phyloP scores from a whole-genome alignment of 257 asterid genomes.

The Lantana camara region DNA sequence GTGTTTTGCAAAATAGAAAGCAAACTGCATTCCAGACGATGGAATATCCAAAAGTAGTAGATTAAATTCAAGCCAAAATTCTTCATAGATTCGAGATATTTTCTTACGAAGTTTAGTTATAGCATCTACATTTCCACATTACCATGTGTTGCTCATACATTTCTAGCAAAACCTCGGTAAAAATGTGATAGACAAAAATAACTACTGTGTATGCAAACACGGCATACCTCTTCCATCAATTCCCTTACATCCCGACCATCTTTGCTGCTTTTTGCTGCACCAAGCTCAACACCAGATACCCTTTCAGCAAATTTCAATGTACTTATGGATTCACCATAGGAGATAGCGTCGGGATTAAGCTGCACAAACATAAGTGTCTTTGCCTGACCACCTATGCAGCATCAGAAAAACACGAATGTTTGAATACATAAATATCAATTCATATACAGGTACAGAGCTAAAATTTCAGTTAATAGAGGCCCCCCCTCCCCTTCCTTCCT shows the following conservation, averaged over 20 bases:
- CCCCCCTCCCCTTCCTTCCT: no score
- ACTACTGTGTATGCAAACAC: neutral
- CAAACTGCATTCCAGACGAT: no score
- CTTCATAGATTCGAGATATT: no score
- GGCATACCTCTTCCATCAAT: slow-evolving; percentile 84
- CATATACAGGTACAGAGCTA: no score
- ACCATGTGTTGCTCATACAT: no score
- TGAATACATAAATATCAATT: neutral
- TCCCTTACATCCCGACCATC: slow-evolving; percentile 85
- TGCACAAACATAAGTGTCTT: slow-evolving; percentile 98
- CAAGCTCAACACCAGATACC: slow-evolving; percentile 95
- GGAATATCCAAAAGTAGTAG: no score
- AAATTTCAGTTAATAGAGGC: no score
- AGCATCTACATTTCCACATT: no score
- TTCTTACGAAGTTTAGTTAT: no score
- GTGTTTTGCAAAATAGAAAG: no score
- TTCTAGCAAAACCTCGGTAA: neutral
- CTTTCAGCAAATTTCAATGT: slow-evolving; percentile 97
- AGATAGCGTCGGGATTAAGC: slow-evolving; percentile 79
- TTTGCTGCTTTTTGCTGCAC: slow-evolving; percentile 93
- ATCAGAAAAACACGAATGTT: slow-evolving; percentile 1
- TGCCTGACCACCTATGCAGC: slow-evolving; percentile 78
- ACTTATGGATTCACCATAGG: slow-evolving; percentile 64
- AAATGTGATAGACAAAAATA: neutral
- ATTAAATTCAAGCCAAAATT: no score